Evolutionary conservation across 768 basidiomycete species (phyloP), one percentile per base, ranked within the genome.

Genomic region (Agaricus sinodeliciosus): DNA sequence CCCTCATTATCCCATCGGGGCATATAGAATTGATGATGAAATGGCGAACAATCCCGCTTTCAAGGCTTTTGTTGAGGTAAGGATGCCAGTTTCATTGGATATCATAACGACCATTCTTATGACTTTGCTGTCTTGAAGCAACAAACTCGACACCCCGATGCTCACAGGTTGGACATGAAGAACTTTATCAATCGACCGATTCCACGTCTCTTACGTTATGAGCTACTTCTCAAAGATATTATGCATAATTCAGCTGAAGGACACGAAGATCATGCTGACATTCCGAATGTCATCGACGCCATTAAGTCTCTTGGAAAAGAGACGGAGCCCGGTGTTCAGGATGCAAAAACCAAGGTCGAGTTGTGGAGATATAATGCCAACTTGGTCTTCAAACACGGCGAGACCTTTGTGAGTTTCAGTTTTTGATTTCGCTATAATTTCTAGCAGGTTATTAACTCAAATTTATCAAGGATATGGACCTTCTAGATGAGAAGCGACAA

Each of bases 151-250:
- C 84, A 90, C 59, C 80, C 85, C 0, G 86, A 87, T 54, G 81
- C 92, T 0, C 84, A 88, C 61, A 82, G 86, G 46, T 75, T 91
- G 16, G 93, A 94, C 63, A 87, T 99, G 81, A 93, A 94, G 65
- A 86, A 78, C 59, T 99, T 97, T 69, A 87, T 94, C 62, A 85
- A 90, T 60, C 84, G 93, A 35, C 92, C 94, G 1, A 94, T 95
- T 58, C 90, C 91, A 55, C 84, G 95, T 41, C 70, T 95, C 34
- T 73, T 94, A 39, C 87, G 94, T 44, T 97, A 97, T 64, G 85
- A 90, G 57, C 75, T 97, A 1, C 74, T 98, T 15, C 69, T 98
- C 55, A 87, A 86, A 57, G 76, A 79, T 28, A 87, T 98, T 57
- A 69, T 86, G 56, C 87, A 93, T 16, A 84, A 86, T 58, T 82